Conservation (phyloP, 2,329 filamentous ascomycete genomes). For the Colletotrichum aenigma region DNA sequence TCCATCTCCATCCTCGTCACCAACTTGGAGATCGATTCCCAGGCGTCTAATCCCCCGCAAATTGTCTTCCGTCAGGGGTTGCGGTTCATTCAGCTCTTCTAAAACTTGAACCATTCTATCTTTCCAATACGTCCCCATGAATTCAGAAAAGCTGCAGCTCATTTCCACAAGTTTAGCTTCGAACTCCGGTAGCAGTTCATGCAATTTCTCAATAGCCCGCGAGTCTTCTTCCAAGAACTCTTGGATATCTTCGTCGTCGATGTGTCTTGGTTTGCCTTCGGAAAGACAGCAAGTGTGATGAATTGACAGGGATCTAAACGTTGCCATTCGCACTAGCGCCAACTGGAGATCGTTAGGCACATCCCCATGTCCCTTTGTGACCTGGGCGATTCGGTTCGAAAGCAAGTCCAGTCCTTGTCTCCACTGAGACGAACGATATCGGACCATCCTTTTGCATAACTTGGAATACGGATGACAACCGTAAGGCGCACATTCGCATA, state of each 20-base stretch:
- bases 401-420: accelerated
- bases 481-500: accelerated
- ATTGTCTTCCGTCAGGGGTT: not conserved
- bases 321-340: accelerated
- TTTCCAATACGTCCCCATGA: accelerated
- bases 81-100: not conserved
- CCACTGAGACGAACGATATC: too few relatives aligned
- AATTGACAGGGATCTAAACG: accelerated
- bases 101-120: not conserved
- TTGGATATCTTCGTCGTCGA: not conserved
- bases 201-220: accelerated
- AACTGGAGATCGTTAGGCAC: accelerated
- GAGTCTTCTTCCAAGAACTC: not conserved
- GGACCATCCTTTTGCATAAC: too few relatives aligned
- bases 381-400: accelerated
- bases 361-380: accelerated
- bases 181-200: not conserved
- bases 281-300: not conserved
- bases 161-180: not conserved
- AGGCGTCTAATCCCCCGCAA: not conserved
- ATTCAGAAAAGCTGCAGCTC: not conserved
- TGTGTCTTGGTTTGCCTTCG: too few relatives aligned
- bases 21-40: not conserved
- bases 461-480: not conserved
- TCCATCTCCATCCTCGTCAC: too few relatives aligned